These are phyloP conservation scores for Hysterium pulicare DNA, from an alignment of 2,329 filamentous ascomycete species.

Conservation along the genomic window DNA sequence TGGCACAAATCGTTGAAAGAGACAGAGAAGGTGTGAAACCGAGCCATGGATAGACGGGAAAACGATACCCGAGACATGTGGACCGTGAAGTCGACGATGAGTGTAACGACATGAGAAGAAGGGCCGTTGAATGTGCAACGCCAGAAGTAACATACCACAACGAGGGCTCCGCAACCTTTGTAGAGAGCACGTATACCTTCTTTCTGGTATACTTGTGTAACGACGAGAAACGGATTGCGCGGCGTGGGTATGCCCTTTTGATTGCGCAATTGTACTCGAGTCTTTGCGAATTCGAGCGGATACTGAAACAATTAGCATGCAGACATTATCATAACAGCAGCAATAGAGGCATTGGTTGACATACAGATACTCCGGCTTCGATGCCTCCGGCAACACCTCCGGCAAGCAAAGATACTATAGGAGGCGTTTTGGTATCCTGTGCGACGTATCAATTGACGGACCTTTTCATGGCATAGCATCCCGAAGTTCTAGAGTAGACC, in stretches of 20 bases:
- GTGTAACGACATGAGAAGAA: too few relatives aligned
- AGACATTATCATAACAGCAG: neutral
- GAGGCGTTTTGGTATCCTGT: constrained; percentile 35
- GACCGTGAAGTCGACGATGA: too few relatives aligned
- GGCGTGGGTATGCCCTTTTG: constrained; percentile 45
- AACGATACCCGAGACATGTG: too few relatives aligned
- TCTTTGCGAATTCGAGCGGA: constrained; percentile 67
- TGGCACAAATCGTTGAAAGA: neutral
- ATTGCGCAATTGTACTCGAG: constrained; percentile 55
- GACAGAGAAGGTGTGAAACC: neutral
- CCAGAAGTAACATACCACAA: constrained; percentile 41
- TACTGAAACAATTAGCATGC: constrained; percentile 38
- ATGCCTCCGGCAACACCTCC: constrained; percentile 40
- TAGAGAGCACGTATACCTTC: constrained; percentile 60
- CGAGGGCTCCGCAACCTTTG: constrained; percentile 60
- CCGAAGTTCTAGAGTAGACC: too few relatives aligned
- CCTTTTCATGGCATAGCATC: too few relatives aligned
- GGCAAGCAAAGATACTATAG: constrained; percentile 35
- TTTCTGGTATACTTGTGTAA: constrained; percentile 52
- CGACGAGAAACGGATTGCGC: constrained; percentile 57
- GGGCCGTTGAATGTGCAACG: neutral
- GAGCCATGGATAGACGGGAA: neutral
- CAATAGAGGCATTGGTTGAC: too few relatives aligned
- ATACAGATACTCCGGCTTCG: constrained; percentile 36
- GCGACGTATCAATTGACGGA: neutral